phyloP scores from a whole-genome alignment of 805 yeast species.

The Yamadazyma sp. region DNA sequence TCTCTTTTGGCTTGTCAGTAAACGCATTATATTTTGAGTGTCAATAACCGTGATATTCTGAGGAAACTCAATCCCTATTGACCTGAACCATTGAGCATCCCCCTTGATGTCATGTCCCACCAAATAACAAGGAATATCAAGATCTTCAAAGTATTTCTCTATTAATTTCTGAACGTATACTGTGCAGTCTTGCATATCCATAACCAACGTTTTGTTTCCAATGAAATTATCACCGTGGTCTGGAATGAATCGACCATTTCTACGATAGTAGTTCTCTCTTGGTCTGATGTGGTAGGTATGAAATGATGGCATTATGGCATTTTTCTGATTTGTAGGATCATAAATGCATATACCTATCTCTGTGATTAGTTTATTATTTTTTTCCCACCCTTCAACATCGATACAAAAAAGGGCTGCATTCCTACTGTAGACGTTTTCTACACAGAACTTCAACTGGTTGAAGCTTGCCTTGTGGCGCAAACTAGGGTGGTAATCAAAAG shows the following conservation, averaged over 20 bases:
- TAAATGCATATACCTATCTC: constrained; percentile 58
- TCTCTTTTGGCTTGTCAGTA: constrained; percentile 4
- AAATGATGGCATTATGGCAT: constrained; percentile 37
- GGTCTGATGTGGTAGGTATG: constrained; percentile 43
- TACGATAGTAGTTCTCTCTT: constrained; percentile 36
- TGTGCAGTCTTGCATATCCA: constrained; percentile 35
- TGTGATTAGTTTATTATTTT: constrained; percentile 39
- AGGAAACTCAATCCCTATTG: constrained; percentile 47
- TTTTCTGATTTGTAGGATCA: constrained; percentile 48
- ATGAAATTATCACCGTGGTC: constrained; percentile 51
- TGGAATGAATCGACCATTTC: constrained; percentile 54
- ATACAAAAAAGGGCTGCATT: constrained; percentile 40
- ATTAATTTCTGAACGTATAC: constrained; percentile 41
- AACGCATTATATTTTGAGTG: constrained; percentile 32
- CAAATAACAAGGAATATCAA: constrained; percentile 18
- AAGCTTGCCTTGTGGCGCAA: constrained; percentile 4
- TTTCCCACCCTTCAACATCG: constrained; percentile 59
- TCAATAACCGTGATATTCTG: constrained; percentile 31
- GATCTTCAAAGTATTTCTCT: constrained; percentile 37
- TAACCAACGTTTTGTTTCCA: constrained; percentile 46
- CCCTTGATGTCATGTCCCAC: constrained; percentile 63
- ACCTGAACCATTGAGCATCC: constrained; percentile 52
- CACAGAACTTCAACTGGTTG: constrained; percentile 7
- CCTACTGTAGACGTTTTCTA: constrained; percentile 17
- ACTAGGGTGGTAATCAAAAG: constrained; percentile 9